phyloP scores from a whole-genome alignment of 2,329 filamentous ascomycete species.

The Botrytis aclada region DNA sequence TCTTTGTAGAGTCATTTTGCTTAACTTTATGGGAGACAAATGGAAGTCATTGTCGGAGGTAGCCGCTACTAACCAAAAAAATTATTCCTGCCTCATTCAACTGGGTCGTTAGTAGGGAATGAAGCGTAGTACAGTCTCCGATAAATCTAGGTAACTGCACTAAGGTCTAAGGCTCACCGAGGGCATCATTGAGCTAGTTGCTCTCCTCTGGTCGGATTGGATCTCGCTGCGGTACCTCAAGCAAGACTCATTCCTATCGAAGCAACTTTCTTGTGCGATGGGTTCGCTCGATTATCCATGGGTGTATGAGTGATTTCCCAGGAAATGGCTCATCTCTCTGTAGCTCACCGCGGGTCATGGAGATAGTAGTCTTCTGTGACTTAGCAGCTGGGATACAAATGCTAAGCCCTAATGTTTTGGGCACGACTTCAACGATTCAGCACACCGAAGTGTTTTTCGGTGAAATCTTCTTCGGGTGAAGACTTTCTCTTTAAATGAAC shows the following conservation, averaged over 20 bases:
- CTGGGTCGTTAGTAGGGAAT: neutral
- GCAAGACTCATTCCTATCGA: neutral
- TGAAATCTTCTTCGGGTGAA: neutral
- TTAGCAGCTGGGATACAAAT: neutral
- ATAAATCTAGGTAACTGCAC: constrained; percentile 1
- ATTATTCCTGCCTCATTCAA: neutral
- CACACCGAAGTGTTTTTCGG: neutral
- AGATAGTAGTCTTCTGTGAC: neutral
- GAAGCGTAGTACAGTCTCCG: neutral
- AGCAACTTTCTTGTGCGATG: neutral
- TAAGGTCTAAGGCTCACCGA: neutral
- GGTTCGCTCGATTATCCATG: neutral
- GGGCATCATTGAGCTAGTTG: neutral
- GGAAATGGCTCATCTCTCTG: neutral
- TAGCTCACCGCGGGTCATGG: neutral
- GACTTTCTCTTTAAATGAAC: neutral
- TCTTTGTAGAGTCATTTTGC: neutral
- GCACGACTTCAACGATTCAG: neutral
- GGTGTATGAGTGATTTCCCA: neutral
- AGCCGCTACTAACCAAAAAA: neutral
- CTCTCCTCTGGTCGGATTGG: neutral
- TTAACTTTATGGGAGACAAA: neutral
- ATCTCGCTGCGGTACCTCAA: neutral
- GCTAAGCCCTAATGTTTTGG: neutral
- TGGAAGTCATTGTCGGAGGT: neutral